Evolutionary conservation across 1,284 basidiomycete species (phyloP).

Genomic region (Leccinum holopus): DNA sequence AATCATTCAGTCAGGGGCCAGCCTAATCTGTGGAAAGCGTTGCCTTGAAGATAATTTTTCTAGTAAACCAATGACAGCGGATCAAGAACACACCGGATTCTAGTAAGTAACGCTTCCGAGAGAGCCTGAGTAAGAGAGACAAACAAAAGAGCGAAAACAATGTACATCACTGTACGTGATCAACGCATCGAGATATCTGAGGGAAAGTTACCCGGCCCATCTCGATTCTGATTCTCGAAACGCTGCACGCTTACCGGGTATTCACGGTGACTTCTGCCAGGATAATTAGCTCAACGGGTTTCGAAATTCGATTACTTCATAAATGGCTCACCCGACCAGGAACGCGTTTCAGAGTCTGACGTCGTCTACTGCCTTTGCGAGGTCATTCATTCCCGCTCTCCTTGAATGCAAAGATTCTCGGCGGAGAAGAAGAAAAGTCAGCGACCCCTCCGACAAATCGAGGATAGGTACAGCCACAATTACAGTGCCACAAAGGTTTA

Average conservation of each 20-base stretch:
- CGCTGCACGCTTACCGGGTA: neutral
- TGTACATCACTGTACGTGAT: slow-evolving; percentile 18
- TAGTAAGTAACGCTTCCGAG: slow-evolving; percentile 1
- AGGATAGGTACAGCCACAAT: slow-evolving; percentile 20
- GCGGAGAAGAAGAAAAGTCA: slow-evolving; percentile 4
- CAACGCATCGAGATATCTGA: neutral
- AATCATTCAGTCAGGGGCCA: slow-evolving; percentile 6
- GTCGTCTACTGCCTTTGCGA: neutral
- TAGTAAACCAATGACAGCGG: slow-evolving; percentile 15
- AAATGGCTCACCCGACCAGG: neutral
- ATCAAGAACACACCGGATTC: neutral
- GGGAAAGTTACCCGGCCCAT: neutral
- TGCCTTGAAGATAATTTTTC: neutral
- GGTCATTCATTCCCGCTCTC: neutral
- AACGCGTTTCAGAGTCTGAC: slow-evolving; percentile 14
- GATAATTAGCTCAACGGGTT: neutral
- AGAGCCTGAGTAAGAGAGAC: neutral
- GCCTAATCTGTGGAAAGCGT: slow-evolving; percentile 7
- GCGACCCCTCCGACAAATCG: slow-evolving; percentile 1
- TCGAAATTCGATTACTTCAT: neutral
- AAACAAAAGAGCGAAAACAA: neutral
- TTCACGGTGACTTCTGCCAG: neutral
- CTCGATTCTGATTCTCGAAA: neutral
- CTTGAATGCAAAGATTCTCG: neutral
- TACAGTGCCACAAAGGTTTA: neutral